Conservation (phyloP, 441 rosid species). For the Cnidoscolus chayamansa region DNA sequence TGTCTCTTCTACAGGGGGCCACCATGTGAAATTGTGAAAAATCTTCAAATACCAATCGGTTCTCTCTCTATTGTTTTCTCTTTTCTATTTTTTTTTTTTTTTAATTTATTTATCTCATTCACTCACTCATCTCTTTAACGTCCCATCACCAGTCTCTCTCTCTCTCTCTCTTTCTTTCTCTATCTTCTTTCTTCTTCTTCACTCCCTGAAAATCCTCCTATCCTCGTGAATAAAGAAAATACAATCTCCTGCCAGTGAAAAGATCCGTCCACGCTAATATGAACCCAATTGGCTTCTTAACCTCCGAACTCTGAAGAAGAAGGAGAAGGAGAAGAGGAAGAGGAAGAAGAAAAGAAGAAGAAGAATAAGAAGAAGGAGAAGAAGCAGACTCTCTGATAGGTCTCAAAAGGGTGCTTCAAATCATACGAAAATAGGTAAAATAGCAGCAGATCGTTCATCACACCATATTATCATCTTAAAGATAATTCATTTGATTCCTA, state of each 20-base stretch:
- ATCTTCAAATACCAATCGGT: constrained; percentile 7
- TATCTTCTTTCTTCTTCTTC: background rate
- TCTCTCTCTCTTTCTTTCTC: constrained; percentile 8
- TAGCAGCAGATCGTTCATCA: background rate
- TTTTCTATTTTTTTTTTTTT: background rate
- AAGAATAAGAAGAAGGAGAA: background rate
- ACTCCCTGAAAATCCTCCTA: constrained; percentile 3
- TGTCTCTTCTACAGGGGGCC: constrained; percentile 40
- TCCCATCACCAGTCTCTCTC: constrained; percentile 38
- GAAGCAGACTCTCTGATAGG: background rate
- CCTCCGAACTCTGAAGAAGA: background rate
- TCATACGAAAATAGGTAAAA: background rate
- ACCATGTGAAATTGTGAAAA: constrained; percentile 33
- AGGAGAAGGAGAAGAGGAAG: background rate
- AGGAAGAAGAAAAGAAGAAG: too few species aligned
- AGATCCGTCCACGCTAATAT: constrained; percentile 14
- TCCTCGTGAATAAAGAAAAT: constrained; percentile 18
- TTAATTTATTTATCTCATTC: constrained; percentile 7
- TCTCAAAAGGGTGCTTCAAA: background rate
- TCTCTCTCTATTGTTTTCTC: background rate
- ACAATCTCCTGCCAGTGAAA: constrained; percentile 30
- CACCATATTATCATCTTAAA: background rate
- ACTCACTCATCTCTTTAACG: constrained; percentile 31
- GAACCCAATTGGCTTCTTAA: background rate
- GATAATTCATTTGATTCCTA: background rate